These are phyloP conservation scores for Podaxis carcinomalis DNA, from an alignment of 768 basidiomycete species.

Conservation along the genomic window DNA sequence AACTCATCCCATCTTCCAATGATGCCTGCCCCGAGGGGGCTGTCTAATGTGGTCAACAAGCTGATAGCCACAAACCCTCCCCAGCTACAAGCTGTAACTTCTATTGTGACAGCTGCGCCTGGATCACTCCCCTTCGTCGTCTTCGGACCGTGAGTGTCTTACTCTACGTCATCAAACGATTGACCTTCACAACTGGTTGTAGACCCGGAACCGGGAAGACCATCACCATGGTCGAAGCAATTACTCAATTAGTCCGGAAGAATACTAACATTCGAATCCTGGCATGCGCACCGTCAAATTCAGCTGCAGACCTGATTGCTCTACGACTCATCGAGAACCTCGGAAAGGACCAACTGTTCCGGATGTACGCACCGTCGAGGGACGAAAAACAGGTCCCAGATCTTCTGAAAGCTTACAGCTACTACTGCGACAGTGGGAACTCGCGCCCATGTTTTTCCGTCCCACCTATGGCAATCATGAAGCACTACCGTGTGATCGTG, in stretches of 20 bases:
- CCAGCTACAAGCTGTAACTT: conserved; percentile 45
- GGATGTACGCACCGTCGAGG: conserved; percentile 52
- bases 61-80: conserved; percentile 40
- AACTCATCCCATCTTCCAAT: background rate
- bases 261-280: conserved; percentile 42
- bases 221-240: conserved; percentile 57
- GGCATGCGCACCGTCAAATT: conserved; percentile 63
- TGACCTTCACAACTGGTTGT: background rate
- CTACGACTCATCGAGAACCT: conserved; percentile 31
- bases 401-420: conserved; percentile 34
- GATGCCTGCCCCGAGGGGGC: background rate
- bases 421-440: conserved; percentile 26
- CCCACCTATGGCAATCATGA: conserved; percentile 32
- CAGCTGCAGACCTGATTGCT: conserved; percentile 59
- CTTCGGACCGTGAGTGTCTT: conserved; percentile 54
- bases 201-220: conserved; percentile 70
- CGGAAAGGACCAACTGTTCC: conserved; percentile 38
- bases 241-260: conserved; percentile 41
- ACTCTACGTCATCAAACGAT: background rate
- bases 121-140: conserved; percentile 54
- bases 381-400: conserved; percentile 40
- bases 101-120: conserved; percentile 37
- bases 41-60: conserved; percentile 32
- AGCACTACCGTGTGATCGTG: conserved; percentile 50
- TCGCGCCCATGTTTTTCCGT: conserved; percentile 29